Evolutionary conservation across 2,329 filamentous ascomycete species (phyloP).

Genomic region (Chrysoporthe deuterocubensis): DNA sequence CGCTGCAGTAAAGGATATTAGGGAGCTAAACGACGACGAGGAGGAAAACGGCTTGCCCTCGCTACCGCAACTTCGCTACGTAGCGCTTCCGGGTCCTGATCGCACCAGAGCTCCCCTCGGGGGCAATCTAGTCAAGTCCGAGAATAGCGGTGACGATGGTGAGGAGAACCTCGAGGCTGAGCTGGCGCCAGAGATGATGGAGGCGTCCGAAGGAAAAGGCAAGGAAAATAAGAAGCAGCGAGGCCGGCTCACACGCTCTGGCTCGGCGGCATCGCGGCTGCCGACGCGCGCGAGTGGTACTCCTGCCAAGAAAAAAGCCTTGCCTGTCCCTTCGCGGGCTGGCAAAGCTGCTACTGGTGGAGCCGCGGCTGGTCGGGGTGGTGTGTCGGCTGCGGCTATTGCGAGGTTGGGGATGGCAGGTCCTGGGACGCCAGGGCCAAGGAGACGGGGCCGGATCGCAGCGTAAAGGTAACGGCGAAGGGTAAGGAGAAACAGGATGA

Average conservation of each 20-base stretch:
- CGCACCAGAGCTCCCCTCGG: background rate
- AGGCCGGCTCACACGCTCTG: constrained; percentile 10
- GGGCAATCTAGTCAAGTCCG: background rate
- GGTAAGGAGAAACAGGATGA: background rate
- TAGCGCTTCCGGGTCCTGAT: background rate
- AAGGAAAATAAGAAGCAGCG: background rate
- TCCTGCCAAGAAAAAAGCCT: constrained; percentile 30
- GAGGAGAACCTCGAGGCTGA: background rate
- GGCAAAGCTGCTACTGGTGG: constrained; percentile 25
- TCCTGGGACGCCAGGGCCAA: constrained; percentile 22
- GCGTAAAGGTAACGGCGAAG: background rate
- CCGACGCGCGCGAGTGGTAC: constrained; percentile 11
- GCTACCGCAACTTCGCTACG: constrained; percentile 8
- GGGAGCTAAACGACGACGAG: background rate
- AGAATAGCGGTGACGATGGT: background rate
- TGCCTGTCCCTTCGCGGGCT: constrained; percentile 37
- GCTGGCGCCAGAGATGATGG: background rate
- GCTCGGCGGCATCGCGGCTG: constrained; percentile 20
- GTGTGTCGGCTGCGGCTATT: constrained; percentile 10
- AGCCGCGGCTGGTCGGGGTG: background rate
- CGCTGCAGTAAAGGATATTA: background rate
- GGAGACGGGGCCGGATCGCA: constrained; percentile 10
- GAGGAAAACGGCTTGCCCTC: constrained; percentile 11
- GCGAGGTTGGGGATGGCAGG: constrained; percentile 18
- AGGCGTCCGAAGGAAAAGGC: background rate